Evolutionary conservation across 2,329 filamentous ascomycete genomes (phyloP), one percentile per base, ranked within the genome.

Genomic region (Penicillium sp.): DNA sequence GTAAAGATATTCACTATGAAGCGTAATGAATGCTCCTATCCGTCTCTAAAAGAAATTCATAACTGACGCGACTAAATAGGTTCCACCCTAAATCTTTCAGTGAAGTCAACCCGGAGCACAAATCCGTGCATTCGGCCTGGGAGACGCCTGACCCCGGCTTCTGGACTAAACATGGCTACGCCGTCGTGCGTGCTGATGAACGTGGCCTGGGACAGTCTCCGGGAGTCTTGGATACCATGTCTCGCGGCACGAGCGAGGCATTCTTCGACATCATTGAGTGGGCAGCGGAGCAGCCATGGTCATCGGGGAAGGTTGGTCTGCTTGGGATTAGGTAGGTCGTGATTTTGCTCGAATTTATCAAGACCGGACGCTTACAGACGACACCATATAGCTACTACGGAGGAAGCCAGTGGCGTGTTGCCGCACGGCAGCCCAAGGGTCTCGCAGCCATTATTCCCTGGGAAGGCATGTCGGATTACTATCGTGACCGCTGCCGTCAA

Each of bases 81-180:
- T 84, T 84, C 65, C 74, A 79, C 56, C 63, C 73, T 2, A 74
- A 79, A 56, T 83, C 80, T 1, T 84, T 70, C 71, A 62, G 65
- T 43, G 77, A 84, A 59, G 77, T 84, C 4, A 82, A 82, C 56
- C 75, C 79, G 0, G 74, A 79, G 59, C 82, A 85, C 61, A 74
- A 75, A 24, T 82, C 79, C 0, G 66, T 70, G 8, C 79, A 84
- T 64, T 82, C 81, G 0, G 77, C 80, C 3, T 85, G 82, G 82
- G 82, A 84, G 65, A 84, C 81, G 0, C 82, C 82, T 0, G 81
- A 83, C 48, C 82, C 82, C 0, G 74, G 69, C 2, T 84, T 76
- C 68, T 85, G 82, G 82, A 83, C 81, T 0, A 58, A 61, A 1
- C 68, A 81, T 23, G 81, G 79, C 11, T 84, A 84, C 60, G 81